These are phyloP conservation scores for Microdochium nivale DNA, from an alignment of 2,329 filamentous ascomycete species.

Conservation along the genomic window DNA sequence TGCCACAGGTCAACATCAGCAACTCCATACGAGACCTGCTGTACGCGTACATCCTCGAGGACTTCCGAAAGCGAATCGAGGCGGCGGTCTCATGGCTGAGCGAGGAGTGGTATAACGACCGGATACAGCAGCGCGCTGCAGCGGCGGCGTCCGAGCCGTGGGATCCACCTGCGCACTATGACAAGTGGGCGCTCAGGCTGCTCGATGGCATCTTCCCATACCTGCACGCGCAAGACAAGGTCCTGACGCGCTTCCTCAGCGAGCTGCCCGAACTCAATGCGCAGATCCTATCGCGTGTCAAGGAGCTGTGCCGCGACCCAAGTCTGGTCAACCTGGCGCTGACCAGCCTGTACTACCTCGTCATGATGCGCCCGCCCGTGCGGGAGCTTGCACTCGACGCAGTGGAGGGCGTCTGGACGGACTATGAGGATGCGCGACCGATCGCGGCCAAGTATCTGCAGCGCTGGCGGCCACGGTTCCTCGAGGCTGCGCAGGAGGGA, in stretches of 20 bases:
- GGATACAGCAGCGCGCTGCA: slow-evolving; percentile 37
- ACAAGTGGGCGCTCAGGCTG: slow-evolving; percentile 70
- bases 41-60: slow-evolving; percentile 80
- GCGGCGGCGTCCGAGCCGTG: slow-evolving; percentile 27
- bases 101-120: slow-evolving; percentile 97
- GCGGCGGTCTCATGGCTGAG: slow-evolving; percentile 89
- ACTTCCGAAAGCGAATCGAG: slow-evolving; percentile 84
- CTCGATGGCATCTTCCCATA: slow-evolving; percentile 86
- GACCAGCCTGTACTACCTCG: slow-evolving; percentile 56
- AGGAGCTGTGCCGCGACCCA: slow-evolving; percentile 57
- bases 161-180: slow-evolving; percentile 58
- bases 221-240: slow-evolving; percentile 82
- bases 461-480: slow-evolving; percentile 50
- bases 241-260: slow-evolving; percentile 82
- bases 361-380: slow-evolving; percentile 59
- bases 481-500: slow-evolving; percentile 20
- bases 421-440: slow-evolving; percentile 55
- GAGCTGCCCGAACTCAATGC: slow-evolving; percentile 77
- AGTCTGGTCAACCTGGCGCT: slow-evolving; percentile 54
- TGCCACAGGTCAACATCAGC: slow-evolving; percentile 33
- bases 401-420: slow-evolving; percentile 58
- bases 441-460: slow-evolving; percentile 54
- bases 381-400: slow-evolving; percentile 55
- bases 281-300: slow-evolving; percentile 65
- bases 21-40: slow-evolving; percentile 71